phyloP scores from a whole-genome alignment of 1,284 basidiomycete species.

The Leccinum huronense region DNA sequence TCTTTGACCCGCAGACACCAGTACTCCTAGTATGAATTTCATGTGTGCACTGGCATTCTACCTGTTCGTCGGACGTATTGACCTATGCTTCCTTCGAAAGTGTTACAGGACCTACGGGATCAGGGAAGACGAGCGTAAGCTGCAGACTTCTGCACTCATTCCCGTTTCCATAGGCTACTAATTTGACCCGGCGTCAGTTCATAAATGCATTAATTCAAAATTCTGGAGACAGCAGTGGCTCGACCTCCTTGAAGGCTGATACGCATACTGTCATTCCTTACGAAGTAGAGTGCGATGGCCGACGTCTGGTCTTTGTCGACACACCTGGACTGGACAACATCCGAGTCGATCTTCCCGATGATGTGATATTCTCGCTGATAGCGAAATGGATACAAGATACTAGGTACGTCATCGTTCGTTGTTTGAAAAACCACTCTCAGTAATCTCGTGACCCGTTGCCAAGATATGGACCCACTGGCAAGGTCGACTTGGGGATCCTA shows the following conservation, averaged over 20 bases:
- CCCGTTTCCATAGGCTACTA: not conserved
- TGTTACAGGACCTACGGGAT: constrained; percentile 13
- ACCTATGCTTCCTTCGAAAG: constrained; percentile 3
- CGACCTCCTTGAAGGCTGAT: not conserved
- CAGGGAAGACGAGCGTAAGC: constrained; percentile 17
- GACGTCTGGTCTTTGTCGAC: constrained; percentile 10
- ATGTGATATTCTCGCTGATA: constrained; percentile 3
- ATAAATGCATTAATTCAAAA: constrained; percentile 3
- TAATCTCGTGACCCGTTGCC: not conserved
- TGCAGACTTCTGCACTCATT: not conserved
- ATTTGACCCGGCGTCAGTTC: constrained; percentile 6
- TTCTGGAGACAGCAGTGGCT: not conserved
- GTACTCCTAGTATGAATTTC: constrained; percentile 7
- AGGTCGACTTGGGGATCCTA: constrained; percentile 6
- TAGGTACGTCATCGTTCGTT: constrained; percentile 2
- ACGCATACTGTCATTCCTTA: constrained; percentile 2
- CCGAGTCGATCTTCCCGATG: not conserved
- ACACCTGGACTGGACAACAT: constrained; percentile 15
- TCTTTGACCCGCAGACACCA: not conserved
- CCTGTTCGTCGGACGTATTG: not conserved
- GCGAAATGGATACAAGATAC: not conserved
- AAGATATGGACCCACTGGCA: constrained; percentile 5
- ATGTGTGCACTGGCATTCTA: not conserved
- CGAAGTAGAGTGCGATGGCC: constrained; percentile 4
- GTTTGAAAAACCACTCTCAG: not conserved